A percentile compares a stretch with the other conserved stretches of the same genome.
These are phyloP conservation scores for Pythium chondricola DNA, from an alignment of 352 stramenopile genomes.

Conservation along the genomic window DNA sequence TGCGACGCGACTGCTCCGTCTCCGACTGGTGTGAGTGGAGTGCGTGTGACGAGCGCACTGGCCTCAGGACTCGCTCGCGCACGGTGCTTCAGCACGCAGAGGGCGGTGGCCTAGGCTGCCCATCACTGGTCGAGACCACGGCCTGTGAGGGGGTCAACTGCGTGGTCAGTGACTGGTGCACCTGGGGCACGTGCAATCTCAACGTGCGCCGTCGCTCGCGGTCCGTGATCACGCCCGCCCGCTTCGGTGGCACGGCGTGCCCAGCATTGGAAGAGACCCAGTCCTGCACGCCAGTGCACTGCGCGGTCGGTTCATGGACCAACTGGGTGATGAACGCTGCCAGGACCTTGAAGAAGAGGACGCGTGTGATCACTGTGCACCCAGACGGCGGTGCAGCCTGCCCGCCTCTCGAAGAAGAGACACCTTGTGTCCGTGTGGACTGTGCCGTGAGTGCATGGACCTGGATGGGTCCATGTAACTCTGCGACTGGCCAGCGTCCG, in stretches of 20 bases:
- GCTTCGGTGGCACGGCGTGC: slow-evolving; percentile 32
- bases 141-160: slow-evolving; percentile 41
- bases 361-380: background rate
- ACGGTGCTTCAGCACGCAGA: slow-evolving; percentile 10
- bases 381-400: slow-evolving; percentile 38
- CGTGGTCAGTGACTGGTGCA: slow-evolving; percentile 32
- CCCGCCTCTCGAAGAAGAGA: slow-evolving; percentile 30
- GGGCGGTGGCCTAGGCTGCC: slow-evolving; percentile 20
- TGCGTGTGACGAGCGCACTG: slow-evolving; percentile 8
- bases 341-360: slow-evolving; percentile 13
- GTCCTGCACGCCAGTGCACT: slow-evolving; percentile 23
- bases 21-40: slow-evolving; percentile 14
- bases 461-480: slow-evolving; percentile 26
- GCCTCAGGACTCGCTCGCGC: slow-evolving; percentile 14
- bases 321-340: slow-evolving; percentile 12
- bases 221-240: slow-evolving; percentile 22
- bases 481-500: slow-evolving; percentile 23
- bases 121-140: slow-evolving; percentile 18
- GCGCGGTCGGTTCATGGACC: slow-evolving; percentile 16
- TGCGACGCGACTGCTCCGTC: slow-evolving; percentile 6
- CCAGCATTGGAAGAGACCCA: slow-evolving; percentile 18
- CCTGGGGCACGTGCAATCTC: slow-evolving; percentile 32
- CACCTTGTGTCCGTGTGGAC: slow-evolving; percentile 22
- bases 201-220: slow-evolving; percentile 30
- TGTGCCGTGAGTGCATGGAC: slow-evolving; percentile 42